Base-by-base conservation (phyloP, 345 rosid genomes). In the Kandelia obovata region DNA sequence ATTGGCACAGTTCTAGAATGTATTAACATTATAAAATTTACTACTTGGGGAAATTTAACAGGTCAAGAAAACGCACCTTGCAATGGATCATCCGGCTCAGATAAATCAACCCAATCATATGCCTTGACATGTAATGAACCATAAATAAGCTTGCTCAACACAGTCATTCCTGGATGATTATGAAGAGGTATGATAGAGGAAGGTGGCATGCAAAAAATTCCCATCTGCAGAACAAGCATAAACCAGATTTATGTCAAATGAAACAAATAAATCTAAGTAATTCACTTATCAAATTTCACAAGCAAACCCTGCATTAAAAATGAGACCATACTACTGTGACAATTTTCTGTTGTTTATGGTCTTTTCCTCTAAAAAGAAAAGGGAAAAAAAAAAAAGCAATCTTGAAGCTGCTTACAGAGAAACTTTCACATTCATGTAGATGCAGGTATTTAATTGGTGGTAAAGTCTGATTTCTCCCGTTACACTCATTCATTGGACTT, bases 151-250 rank as follows among this genome's bases (percentile, higher is more conserved):
- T 88, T 90, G 92, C 97, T 96, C 81, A 89, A 70, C 61, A 96
- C 96, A n/a, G 92, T 87, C 95, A 92, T 89, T 76, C 99, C 97
- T 2, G 99, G 92, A 83, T 90, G 99, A 83, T 92, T 90, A 75
- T 94, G 98, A 71, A 94, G 90, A 49, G 98, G 98, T 68, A 94
- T 94, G 61, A 91, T 77, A 32, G 98, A 92, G 43, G 84, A 83
- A 60, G 98, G 92, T 26, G 95, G 92, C 97, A 86, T 96, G 76
- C 91, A 90, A 78, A 96, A 96, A 72, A 96, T 87, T 61, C 98
- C 97, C 67, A 96, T 90, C 98, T 92, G 87, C 74, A 80, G 19
- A 25, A 1, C 32, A 64, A 37, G 31, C 49, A 43, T 21, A 46
- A 27, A 58, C 46, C 17, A 56, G 23, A 23, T 55, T 55, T 27